These are phyloP conservation scores for Russula abietina DNA, from an alignment of 768 basidiomycete species.

Conservation along the genomic window DNA sequence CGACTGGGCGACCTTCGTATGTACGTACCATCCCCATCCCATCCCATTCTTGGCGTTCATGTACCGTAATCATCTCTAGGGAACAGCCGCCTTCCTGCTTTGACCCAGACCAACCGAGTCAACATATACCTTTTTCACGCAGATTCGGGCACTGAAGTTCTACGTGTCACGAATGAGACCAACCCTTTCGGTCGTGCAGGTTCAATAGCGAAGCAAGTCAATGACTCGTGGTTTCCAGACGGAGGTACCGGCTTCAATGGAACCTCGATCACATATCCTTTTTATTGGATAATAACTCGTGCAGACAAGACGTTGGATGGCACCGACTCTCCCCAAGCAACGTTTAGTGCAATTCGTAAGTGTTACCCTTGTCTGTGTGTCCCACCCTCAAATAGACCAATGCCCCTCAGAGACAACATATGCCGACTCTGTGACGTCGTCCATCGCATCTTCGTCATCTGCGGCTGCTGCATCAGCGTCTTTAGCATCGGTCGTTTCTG, in stretches of 20 bases:
- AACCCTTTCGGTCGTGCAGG: constrained; percentile 55
- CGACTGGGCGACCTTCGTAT: constrained; percentile 71
- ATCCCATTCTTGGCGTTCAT: constrained; percentile 19
- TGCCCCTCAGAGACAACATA: constrained; percentile 60
- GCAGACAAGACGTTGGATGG: constrained; percentile 50
- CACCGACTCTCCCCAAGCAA: constrained; percentile 57
- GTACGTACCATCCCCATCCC: constrained; percentile 43
- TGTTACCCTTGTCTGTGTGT: constrained; percentile 28
- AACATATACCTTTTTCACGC: constrained; percentile 75
- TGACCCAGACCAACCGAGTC: constrained; percentile 56
- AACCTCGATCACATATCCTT: constrained; percentile 56
- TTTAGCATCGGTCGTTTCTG: constrained; percentile 24
- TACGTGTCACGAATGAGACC: constrained; percentile 36
- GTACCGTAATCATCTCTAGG: constrained; percentile 39
- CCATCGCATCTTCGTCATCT: constrained; percentile 41
- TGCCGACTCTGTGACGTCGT: constrained; percentile 57
- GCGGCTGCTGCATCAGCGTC: constrained; percentile 35
- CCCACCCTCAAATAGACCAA: constrained; percentile 22
- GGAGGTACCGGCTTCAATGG: constrained; percentile 44
- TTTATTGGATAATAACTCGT: constrained; percentile 73
- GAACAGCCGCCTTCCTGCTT: constrained; percentile 66
- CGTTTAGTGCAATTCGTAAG: constrained; percentile 77
- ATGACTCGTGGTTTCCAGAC: constrained; percentile 71
- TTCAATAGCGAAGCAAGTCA: constrained; percentile 45
- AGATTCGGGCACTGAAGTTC: constrained; percentile 51